phyloP scores from a whole-genome alignment of 495 filamentous ascomycete genomes.

The Podospora fimiseda region DNA sequence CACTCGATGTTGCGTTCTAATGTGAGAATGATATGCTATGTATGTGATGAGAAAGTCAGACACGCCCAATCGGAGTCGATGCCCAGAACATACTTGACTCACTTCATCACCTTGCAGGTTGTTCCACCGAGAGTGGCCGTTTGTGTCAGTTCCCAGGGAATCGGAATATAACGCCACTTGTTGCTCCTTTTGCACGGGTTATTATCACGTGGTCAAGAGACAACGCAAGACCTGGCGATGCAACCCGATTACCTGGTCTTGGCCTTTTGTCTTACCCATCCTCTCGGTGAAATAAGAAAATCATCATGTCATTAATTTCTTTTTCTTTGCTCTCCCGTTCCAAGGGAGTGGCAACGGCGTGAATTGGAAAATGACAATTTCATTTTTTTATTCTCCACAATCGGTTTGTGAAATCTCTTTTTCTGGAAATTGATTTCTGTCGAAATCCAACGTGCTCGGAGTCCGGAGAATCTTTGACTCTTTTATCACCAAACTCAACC shows the following conservation, averaged over 20 bases:
- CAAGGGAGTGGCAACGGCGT: no score
- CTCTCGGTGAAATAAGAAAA: not conserved
- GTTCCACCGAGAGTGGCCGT: not conserved
- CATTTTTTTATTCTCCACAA: no score
- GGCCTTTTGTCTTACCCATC: not conserved
- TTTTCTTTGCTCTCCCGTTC: no score
- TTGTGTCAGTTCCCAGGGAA: not conserved
- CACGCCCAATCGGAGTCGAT: not conserved
- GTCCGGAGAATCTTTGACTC: constrained; percentile 11
- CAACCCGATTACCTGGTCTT: no score
- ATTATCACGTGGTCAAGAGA: not conserved
- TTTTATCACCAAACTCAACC: not conserved
- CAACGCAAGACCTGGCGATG: not conserved
- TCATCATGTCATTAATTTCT: no score
- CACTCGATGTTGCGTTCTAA: no score
- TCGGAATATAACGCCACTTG: not conserved
- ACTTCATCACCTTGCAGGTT: no score
- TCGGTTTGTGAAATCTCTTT: no score
- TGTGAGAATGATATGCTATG: not conserved
- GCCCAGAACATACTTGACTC: not conserved
- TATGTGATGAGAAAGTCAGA: not conserved
- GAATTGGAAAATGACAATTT: not conserved
- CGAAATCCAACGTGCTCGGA: not conserved
- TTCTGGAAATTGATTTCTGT: no score
- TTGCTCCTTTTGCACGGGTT: not conserved